Base-by-base conservation (phyloP, 208 protist species). In the Angomonas ambiguus region DNA sequence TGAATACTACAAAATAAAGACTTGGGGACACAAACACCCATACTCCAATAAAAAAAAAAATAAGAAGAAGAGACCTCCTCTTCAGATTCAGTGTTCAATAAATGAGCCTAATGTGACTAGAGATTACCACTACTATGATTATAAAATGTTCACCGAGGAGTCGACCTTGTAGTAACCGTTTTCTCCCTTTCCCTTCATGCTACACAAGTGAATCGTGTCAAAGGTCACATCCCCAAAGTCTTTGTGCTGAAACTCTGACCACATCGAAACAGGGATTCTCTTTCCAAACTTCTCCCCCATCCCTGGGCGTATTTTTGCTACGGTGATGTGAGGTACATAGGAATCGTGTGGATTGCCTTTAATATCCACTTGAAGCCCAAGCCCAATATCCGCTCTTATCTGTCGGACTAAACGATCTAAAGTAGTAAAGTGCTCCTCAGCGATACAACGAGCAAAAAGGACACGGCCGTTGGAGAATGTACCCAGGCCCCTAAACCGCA, bases 201-300 rank as follows among this genome's bases (percentile, higher is more conserved):
- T 79, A 45, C 90, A 95, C 27, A 93, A 22, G 45, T 93, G 85
- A 1, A 93, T 25, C 42, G 61, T 59, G 13, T 71, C 67, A 57
- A 95, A 93, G 2, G 85, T 88, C 32, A 92, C 84, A 38, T 92
- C 86, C 8, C 90, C 90, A 80, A 95, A 95, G 69, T 92, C 79
- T 45, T 87, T 32, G 71, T 93, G 87, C 64, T 93, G 90, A 38
- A 83, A 82, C 8, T 74, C 58, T 1, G 65, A 75, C 85, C 85
- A 95, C 34, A 91, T 51, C 18, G 76, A 71, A 30, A 73, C 25
- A 16, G 90, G 90, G 22, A 95, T 64, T 56, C 70, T 73, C 22
- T 30, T 64, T 10, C 87, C 85, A 69, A 91, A 88, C 55, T 78
- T 51, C 0, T 59, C 49, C 35, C 20, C 59, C 55, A 91, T 83